phyloP scores from a whole-genome alignment of 768 basidiomycete species.

The Calocybe cyanea region DNA sequence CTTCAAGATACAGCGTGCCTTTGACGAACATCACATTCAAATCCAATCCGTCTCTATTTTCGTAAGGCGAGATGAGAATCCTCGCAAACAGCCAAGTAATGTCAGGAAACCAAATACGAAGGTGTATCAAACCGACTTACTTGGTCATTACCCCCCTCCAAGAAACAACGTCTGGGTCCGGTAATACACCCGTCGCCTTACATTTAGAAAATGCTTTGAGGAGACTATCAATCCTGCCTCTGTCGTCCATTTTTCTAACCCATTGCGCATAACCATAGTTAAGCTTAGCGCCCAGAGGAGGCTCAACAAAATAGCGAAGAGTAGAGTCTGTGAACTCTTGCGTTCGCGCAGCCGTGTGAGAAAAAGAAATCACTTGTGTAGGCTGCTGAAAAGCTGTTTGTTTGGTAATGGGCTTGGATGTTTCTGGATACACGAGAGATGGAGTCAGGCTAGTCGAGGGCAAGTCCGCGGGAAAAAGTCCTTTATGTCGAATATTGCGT shows the following conservation, averaged over 20 bases:
- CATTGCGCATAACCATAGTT: constrained; percentile 71
- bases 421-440: constrained; percentile 18
- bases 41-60: constrained; percentile 75
- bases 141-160: constrained; percentile 89
- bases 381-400: constrained; percentile 65
- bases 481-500: too few relatives aligned
- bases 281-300: constrained; percentile 64
- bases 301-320: constrained; percentile 66
- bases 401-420: constrained; percentile 12
- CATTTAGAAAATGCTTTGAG: constrained; percentile 50
- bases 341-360: constrained; percentile 53
- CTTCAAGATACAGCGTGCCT: constrained; percentile 73
- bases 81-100: constrained; percentile 32
- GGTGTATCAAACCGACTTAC: constrained; percentile 32
- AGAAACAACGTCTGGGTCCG: constrained; percentile 53
- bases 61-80: constrained; percentile 79
- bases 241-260: constrained; percentile 61
- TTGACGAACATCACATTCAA: constrained; percentile 78
- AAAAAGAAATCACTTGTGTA: constrained; percentile 65
- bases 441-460: too few relatives aligned
- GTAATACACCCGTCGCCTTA: constrained; percentile 17
- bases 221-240: constrained; percentile 65
- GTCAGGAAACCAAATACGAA: background rate
- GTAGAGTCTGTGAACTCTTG: constrained; percentile 68
- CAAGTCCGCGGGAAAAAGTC: too few relatives aligned